Evolutionary conservation across 2,329 filamentous ascomycete species (phyloP).

Genomic region (Calonectria crousiana): DNA sequence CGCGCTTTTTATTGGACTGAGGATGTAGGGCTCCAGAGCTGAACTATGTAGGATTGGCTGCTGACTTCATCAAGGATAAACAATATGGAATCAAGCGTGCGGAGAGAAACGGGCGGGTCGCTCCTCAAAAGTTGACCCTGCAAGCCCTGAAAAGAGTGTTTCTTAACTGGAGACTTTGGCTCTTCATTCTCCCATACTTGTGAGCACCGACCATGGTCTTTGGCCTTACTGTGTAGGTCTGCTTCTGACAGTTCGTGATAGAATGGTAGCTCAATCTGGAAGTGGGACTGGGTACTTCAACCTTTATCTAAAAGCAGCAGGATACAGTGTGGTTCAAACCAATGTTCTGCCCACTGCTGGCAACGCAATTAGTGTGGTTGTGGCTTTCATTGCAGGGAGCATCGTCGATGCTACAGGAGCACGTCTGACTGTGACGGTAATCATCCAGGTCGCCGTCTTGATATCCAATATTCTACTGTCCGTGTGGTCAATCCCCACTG

Average conservation of each 20-base stretch:
- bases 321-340: constrained; percentile 13
- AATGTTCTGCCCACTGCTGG: constrained; percentile 10
- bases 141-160: constrained; percentile 7
- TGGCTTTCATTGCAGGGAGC: constrained; percentile 4
- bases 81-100: constrained; percentile 24
- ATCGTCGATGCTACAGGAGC: constrained; percentile 13
- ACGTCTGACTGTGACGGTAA: constrained; percentile 2
- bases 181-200: constrained; percentile 14
- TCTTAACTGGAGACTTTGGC: constrained; percentile 14
- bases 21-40: neutral
- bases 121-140: constrained; percentile 19
- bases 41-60: neutral
- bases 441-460: constrained; percentile 7
- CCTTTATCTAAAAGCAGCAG: constrained; percentile 9
- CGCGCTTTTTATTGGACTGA: constrained; percentile 9
- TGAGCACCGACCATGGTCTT: neutral
- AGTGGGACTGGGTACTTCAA: constrained; percentile 21
- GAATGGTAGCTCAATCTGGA: constrained; percentile 15
- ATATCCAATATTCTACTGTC: constrained; percentile 15
- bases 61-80: constrained; percentile 7
- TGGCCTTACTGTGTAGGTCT: no score
- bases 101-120: constrained; percentile 22
- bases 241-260: neutral
- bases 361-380: constrained; percentile 15
- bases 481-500: constrained; percentile 7